Conservation (phyloP, 2,329 filamentous ascomycete species). For the Incumbomyces delicatus region DNA sequence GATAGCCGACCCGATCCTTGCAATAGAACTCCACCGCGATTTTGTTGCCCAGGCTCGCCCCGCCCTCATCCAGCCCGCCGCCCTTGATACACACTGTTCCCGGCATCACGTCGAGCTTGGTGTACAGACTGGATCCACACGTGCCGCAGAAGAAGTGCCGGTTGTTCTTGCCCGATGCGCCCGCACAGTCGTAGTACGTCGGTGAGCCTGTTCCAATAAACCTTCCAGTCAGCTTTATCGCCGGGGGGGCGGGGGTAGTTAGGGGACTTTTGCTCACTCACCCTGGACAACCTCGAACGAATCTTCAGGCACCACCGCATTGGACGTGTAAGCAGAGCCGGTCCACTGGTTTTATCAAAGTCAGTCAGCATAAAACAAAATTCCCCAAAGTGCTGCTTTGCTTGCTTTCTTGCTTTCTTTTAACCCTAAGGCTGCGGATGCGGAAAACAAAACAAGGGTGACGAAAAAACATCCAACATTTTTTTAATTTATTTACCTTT, state of each 20-base stretch:
- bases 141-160: constrained; percentile 46
- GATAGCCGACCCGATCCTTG: constrained; percentile 40
- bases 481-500: constrained; percentile 27
- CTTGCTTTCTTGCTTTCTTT: too few relatives aligned
- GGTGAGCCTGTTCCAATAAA: constrained; percentile 33
- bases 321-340: constrained; percentile 47
- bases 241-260: too few relatives aligned
- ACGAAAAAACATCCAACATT: too few relatives aligned
- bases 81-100: constrained; percentile 43
- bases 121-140: constrained; percentile 45
- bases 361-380: too few relatives aligned
- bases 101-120: constrained; percentile 45
- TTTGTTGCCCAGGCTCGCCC: constrained; percentile 33
- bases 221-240: too few relatives aligned
- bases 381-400: too few relatives aligned
- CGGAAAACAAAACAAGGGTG: too few relatives aligned
- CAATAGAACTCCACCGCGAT: constrained; percentile 45
- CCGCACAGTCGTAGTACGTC: constrained; percentile 39
- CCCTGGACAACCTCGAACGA: constrained; percentile 32
- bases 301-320: constrained; percentile 40
- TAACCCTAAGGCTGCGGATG: too few relatives aligned
- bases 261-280: too few relatives aligned
- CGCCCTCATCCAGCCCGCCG: constrained; percentile 42
- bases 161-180: constrained; percentile 45
- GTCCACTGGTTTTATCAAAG: too few relatives aligned